Evolutionary conservation across 257 asterid genomes (phyloP).

Genomic region (Orobanche coerulescens): DNA sequence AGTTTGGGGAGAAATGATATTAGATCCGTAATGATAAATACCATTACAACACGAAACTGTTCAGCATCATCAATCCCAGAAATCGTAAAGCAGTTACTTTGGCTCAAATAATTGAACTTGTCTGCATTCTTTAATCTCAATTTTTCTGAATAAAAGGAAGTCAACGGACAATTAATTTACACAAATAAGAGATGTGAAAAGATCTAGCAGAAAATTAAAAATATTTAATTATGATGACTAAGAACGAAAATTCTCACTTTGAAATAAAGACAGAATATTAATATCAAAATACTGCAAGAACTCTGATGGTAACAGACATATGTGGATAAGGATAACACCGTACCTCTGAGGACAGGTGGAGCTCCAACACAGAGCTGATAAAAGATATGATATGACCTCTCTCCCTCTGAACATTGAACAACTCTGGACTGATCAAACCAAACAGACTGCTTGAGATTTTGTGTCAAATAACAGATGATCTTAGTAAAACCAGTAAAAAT

Average conservation of each 20-base stretch:
- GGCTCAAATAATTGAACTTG: slow-evolving; percentile 59
- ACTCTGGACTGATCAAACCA: slow-evolving; percentile 68
- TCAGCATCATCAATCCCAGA: slow-evolving; percentile 82
- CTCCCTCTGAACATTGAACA: slow-evolving; percentile 73
- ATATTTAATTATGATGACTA: neutral
- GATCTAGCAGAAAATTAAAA: neutral
- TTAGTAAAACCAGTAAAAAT: slow-evolving; percentile 9
- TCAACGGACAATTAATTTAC: neutral
- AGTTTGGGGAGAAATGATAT: slow-evolving; percentile 8
- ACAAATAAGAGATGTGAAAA: neutral
- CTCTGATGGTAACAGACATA: neutral
- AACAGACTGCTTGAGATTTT: slow-evolving; percentile 21
- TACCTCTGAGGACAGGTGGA: slow-evolving; percentile 65
- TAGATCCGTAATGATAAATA: slow-evolving; percentile 11
- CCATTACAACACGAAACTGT: slow-evolving; percentile 60
- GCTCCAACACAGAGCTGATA: slow-evolving; percentile 90
- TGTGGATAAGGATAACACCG: neutral
- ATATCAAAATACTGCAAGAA: neutral
- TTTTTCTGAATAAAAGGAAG: slow-evolving; percentile 37
- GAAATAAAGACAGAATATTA: neutral
- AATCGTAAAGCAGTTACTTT: slow-evolving; percentile 60
- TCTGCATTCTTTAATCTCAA: slow-evolving; percentile 45
- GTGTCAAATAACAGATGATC: slow-evolving; percentile 6
- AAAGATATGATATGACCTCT: slow-evolving; percentile 82
- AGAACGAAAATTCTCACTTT: neutral